Conservation (phyloP, 176 grass and related monocot genomes). For the Cocos nucifera region DNA sequence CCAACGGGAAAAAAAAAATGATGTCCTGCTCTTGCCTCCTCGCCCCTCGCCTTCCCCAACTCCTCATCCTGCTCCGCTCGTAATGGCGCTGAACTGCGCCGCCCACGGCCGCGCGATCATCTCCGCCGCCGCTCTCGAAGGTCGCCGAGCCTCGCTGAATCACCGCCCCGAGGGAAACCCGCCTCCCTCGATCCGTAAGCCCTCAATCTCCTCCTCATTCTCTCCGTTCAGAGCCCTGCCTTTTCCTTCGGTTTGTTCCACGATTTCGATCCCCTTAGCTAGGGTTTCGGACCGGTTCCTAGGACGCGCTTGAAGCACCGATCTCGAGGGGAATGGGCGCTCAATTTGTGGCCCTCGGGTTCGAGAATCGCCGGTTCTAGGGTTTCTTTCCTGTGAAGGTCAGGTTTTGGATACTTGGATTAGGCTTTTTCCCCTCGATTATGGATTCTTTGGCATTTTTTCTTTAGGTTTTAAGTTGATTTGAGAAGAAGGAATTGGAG, state of each 20-base stretch:
- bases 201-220: neutral
- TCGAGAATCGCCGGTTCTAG: no score
- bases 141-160: neutral
- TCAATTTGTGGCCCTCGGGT: no score
- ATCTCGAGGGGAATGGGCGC: no score
- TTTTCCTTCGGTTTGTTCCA: neutral
- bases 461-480: neutral
- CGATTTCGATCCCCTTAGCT: neutral
- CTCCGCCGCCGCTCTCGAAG: neutral
- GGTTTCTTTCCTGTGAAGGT: no score
- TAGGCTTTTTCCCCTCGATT: no score
- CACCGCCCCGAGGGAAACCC: no score
- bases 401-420: no score
- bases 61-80: neutral
- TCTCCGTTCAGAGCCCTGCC: neutral
- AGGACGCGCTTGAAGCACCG: neutral
- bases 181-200: neutral
- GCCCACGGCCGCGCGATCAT: neutral
- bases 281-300: constrained; percentile 8
- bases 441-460: neutral
- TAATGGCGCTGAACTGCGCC: neutral
- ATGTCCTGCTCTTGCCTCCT: no score
- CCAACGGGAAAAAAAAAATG: no score
- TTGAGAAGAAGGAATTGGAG: neutral
- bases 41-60: neutral